phyloP scores from a whole-genome alignment of 2,329 filamentous ascomycete species.

The Bipolaris gigantea region DNA sequence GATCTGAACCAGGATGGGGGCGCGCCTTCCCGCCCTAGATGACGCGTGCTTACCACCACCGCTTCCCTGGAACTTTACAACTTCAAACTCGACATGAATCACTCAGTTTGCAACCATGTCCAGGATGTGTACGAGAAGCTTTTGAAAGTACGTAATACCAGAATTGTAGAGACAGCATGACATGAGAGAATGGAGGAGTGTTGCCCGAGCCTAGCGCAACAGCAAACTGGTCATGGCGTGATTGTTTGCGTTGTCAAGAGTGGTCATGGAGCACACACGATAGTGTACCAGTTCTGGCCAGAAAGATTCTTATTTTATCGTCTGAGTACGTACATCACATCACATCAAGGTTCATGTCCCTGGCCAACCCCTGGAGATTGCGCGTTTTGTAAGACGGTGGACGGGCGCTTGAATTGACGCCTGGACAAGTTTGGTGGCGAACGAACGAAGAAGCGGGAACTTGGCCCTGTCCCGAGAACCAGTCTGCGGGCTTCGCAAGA shows the following conservation, averaged over 20 bases:
- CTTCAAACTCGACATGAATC: not conserved
- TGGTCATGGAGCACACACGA: not conserved
- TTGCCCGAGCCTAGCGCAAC: not conserved
- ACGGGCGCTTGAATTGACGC: not conserved
- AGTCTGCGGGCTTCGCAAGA: not conserved
- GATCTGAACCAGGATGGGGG: conserved; percentile 12
- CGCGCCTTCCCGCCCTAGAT: conserved; percentile 6
- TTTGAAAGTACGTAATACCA: not conserved
- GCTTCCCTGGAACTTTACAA: not conserved
- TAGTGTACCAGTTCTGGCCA: not conserved
- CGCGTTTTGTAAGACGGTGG: not conserved
- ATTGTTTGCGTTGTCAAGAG: not conserved
- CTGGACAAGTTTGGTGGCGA: not conserved
- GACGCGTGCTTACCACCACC: conserved; percentile 1
- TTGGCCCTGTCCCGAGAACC: conserved; percentile 1
- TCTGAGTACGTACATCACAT: not conserved
- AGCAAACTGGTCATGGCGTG: not conserved
- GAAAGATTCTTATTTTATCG: not conserved
- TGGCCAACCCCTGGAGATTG: not conserved
- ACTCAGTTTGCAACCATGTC: not conserved
- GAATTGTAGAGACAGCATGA: not conserved
- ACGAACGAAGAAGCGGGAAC: not conserved
- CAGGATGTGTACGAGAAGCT: not conserved
- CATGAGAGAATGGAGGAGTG: not conserved
- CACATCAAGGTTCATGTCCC: not conserved